Percentiles rank a stretch among this genome's conserved stretches.
These are phyloP conservation scores for Lachnellula occidentalis DNA, from an alignment of 2,329 filamentous ascomycete species.

Conservation along the genomic window DNA sequence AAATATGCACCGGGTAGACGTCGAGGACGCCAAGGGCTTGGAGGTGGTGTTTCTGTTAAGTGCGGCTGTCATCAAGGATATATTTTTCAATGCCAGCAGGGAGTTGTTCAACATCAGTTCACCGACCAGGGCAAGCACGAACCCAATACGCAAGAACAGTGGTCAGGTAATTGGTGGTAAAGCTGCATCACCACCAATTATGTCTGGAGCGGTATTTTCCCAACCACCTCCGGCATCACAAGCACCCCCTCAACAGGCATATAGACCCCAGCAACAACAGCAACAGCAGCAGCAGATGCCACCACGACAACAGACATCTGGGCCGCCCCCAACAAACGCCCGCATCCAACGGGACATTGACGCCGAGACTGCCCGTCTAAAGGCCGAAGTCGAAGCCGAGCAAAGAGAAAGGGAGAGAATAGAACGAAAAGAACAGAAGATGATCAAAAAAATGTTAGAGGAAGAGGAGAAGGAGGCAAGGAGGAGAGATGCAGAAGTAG, in stretches of 20 bases:
- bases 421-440: constrained; percentile 51
- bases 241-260: constrained; percentile 13
- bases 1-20: constrained; percentile 81
- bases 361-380: constrained; percentile 71
- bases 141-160: constrained; percentile 26
- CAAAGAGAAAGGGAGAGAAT: constrained; percentile 46
- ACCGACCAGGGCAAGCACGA: constrained; percentile 32
- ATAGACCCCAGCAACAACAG: constrained; percentile 16
- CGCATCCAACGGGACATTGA: constrained; percentile 49
- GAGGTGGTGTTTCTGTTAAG: constrained; percentile 71
- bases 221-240: constrained; percentile 18
- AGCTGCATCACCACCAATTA: constrained; percentile 16
- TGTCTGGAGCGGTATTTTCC: constrained; percentile 24
- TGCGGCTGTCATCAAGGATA: constrained; percentile 59
- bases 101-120: constrained; percentile 72
- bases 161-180: constrained; percentile 23
- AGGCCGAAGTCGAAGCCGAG: constrained; percentile 42
- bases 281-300: constrained; percentile 15
- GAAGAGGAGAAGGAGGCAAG: constrained; percentile 58
- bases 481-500: constrained; percentile 53
- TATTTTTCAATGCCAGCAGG: constrained; percentile 58
- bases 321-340: constrained; percentile 24
- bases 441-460: constrained; percentile 61
- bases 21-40: constrained; percentile 89
- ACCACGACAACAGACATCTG: constrained; percentile 5